Base-by-base conservation (phyloP, 768 basidiomycete genomes). In the Ramaria rubella region DNA sequence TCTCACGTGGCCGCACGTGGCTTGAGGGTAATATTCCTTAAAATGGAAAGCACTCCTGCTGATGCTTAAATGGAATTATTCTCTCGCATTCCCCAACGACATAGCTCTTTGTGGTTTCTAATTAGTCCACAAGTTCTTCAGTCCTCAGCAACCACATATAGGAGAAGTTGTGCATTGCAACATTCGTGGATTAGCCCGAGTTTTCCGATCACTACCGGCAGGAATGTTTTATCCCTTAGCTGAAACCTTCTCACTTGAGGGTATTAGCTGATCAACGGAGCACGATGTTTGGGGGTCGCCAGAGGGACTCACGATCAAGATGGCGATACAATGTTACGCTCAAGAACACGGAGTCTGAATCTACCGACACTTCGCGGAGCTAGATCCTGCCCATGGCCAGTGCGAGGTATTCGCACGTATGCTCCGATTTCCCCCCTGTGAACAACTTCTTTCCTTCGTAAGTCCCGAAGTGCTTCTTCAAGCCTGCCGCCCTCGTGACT, bases 391-490 rank as follows among this genome's bases (percentile, higher is more conserved):
- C 29, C 45, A 30, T 26, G 15, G 43, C 34, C n/a, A 29, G 23
- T 60, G 23, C 63, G 60, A 15, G 67, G 61, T n/a, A 67, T 70
- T 48, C 69, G 65, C 23, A 70, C 43, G 33, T 70, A 49, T 56
- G 69, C 69, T 52, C 45, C 56, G 17, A 71, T 59, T 52, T 63
- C 61, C 34, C 62, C 58, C 45, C 53, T 61, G 46, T 56, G 48
- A 26, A 58, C 45, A 19, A 62, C 50, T 19, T 60, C 62, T 49
- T 65, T 65, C 34, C 65, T 56, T 30, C 61, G 60, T 48, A 58
- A 61, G 48, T 57, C 42, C 42, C 30, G 31, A 17, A 56, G n/a
- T 12, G 67, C 63, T 49, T 59, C 57, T 36, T 45, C 58, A 19
- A 56, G 21, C 61, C 59, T 53, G 61, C 54, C 53, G 60, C 55